Evolutionary conservation across 2,329 filamentous ascomycete genomes (phyloP).

Genomic region (Colletotrichum sp.): DNA sequence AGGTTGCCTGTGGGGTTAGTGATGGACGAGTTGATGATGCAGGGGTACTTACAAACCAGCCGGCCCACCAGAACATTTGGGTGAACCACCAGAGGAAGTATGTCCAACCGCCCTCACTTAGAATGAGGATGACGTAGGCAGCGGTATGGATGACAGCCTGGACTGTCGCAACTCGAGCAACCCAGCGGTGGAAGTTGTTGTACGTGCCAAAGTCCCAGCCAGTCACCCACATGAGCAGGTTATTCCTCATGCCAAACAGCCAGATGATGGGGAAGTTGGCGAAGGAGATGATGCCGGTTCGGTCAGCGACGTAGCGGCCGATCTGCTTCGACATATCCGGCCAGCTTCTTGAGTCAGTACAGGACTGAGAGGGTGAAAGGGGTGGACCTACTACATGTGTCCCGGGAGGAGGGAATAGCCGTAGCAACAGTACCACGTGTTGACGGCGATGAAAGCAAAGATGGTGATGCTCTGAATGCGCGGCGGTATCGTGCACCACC

Average conservation of each 20-base stretch:
- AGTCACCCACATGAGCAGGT: slow-evolving; percentile 68
- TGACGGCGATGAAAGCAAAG: slow-evolving; percentile 39
- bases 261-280: slow-evolving; percentile 69
- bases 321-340: slow-evolving; percentile 35
- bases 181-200: slow-evolving; percentile 71
- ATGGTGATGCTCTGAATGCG: slow-evolving; percentile 47
- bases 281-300: slow-evolving; percentile 68
- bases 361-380: background rate
- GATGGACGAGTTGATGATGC: background rate
- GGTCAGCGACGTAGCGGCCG: slow-evolving; percentile 63
- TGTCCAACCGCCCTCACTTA: slow-evolving; percentile 39
- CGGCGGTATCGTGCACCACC: slow-evolving; percentile 49
- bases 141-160: slow-evolving; percentile 68
- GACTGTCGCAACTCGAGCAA: slow-evolving; percentile 65
- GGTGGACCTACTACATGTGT: slow-evolving; percentile 42
- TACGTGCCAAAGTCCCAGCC: slow-evolving; percentile 73
- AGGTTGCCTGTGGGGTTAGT: slow-evolving; percentile 36
- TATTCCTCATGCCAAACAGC: slow-evolving; percentile 72
- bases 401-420: slow-evolving; percentile 41
- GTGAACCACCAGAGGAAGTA: slow-evolving; percentile 41
- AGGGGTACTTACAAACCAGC: slow-evolving; percentile 43
- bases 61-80: slow-evolving; percentile 54
- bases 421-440: slow-evolving; percentile 37
- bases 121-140: slow-evolving; percentile 57
- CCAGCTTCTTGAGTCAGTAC: slow-evolving; percentile 32